Conservation (phyloP, 331 rosid species). For the Prunus yedoensis region DNA sequence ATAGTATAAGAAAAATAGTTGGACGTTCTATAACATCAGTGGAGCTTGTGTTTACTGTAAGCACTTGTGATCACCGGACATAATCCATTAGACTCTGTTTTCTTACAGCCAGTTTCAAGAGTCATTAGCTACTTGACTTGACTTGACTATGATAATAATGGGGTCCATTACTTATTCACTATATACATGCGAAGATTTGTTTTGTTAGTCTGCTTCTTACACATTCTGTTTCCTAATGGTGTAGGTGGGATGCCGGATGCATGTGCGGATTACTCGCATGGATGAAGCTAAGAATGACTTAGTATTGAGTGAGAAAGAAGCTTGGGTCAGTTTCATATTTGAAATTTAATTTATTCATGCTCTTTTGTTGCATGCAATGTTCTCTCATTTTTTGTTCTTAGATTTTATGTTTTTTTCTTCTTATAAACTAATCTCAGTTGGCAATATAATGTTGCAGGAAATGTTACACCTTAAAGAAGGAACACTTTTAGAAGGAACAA, state of each 20-base stretch:
- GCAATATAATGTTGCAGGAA: constrained; percentile 45
- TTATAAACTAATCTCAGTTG: constrained; percentile 6
- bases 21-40: background rate
- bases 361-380: background rate
- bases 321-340: constrained; percentile 68
- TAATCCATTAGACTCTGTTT: background rate
- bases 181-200: background rate
- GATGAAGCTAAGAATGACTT: constrained; percentile 71
- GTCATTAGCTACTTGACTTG: too few relatives aligned
- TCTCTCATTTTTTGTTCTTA: constrained; percentile 8
- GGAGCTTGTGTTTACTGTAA: background rate
- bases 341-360: constrained; percentile 14
- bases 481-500: constrained; percentile 72
- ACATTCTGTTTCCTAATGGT: constrained; percentile 21
- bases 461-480: constrained; percentile 66
- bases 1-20: background rate
- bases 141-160: too few relatives aligned
- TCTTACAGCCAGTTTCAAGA: background rate
- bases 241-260: constrained; percentile 65
- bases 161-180: too few relatives aligned
- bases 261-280: constrained; percentile 61
- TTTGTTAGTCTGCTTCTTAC: constrained; percentile 18
- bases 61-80: background rate
- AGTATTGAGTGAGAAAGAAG: constrained; percentile 69
- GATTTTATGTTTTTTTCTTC: background rate